phyloP scores from a whole-genome alignment of 768 basidiomycete species.

The Russula virescens region DNA sequence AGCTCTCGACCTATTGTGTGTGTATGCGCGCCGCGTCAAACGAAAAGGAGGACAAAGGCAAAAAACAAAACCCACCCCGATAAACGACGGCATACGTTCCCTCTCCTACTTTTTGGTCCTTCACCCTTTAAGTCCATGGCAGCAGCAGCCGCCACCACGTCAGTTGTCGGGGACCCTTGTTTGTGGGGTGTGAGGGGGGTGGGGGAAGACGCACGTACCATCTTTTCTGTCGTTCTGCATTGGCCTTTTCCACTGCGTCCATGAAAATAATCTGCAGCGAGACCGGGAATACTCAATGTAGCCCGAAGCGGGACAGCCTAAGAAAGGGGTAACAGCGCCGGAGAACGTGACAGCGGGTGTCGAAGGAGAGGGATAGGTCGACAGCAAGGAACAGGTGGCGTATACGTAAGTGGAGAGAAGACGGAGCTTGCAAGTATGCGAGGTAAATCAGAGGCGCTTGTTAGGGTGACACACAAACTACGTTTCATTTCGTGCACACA shows the following conservation, averaged over 20 bases:
- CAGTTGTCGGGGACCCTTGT: not conserved
- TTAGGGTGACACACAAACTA: too few relatives aligned
- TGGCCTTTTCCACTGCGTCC: slow-evolving; percentile 81
- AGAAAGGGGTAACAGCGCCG: too few relatives aligned
- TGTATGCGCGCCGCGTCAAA: too few relatives aligned
- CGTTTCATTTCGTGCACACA: too few relatives aligned
- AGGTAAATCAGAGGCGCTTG: too few relatives aligned
- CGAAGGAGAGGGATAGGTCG: too few relatives aligned
- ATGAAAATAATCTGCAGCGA: slow-evolving; percentile 37
- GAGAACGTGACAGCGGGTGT: too few relatives aligned
- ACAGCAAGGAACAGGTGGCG: not conserved
- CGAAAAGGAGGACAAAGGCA: not conserved
- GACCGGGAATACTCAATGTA: too few relatives aligned
- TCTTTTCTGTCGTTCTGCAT: slow-evolving; percentile 61
- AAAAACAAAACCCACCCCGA: slow-evolving; percentile 49
- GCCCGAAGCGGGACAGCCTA: too few relatives aligned
- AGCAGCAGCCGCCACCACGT: not conserved
- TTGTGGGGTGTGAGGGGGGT: not conserved
- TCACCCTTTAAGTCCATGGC: slow-evolving; percentile 44
- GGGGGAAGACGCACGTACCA: slow-evolving; percentile 41
- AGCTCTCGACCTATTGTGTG: slow-evolving; percentile 56
- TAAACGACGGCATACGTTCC: slow-evolving; percentile 97
- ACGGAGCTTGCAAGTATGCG: too few relatives aligned
- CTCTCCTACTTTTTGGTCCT: slow-evolving; percentile 79
- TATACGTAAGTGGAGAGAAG: not conserved